Evolutionary conservation across 495 filamentous ascomycete genomes (phyloP), one percentile per base, ranked within the genome.

Genomic region (Trichoderma asperelloides): DNA sequence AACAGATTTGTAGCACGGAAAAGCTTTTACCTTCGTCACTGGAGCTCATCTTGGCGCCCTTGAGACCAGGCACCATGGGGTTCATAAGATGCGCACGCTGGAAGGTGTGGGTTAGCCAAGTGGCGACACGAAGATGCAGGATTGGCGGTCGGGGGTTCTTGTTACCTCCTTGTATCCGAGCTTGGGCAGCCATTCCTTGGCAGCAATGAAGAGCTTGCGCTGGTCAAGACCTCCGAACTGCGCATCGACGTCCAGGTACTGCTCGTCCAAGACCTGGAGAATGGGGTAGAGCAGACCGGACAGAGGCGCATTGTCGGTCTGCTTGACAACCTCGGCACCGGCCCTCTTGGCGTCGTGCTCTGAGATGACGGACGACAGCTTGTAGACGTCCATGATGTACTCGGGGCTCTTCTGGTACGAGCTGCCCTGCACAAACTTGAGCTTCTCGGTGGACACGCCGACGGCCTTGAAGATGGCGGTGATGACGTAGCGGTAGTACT

Each of bases 311-410:
- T 90, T 91, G 25, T 83, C 83, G 15, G 87, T 84, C 79, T 97
- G 92, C 81, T 98, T 98, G 55, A 98, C 93, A 8, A 98, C 84
- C 73, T 98, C 95, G 1, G 91, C 89, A 16, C 95, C 93, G 0
- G 92, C 92, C 76, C 91, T 94, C 74, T 90, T 89, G 6, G 91
- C 88, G 72, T 93, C 91, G 70, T 87, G 83, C 69, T 86, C 83
- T 1, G 83, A 83, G 15, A 84, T 83, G 7, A 90, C 72, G 0
- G 84, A 79, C 27, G 79, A 77, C 62, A 88, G 69, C 76, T 86
- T 84, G 75, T 88, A 89, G n/a, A 91, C 74, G 73, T 93, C 91
- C 88, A 92, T 90, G 11, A 83, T 83, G 76, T 92, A 95, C 12
- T 86, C 83, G 12, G 79, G 74, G 33, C 74, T 83, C 69, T 85